Conservation (phyloP, 2,329 filamentous ascomycete genomes). For the Beauveria sp. region DNA sequence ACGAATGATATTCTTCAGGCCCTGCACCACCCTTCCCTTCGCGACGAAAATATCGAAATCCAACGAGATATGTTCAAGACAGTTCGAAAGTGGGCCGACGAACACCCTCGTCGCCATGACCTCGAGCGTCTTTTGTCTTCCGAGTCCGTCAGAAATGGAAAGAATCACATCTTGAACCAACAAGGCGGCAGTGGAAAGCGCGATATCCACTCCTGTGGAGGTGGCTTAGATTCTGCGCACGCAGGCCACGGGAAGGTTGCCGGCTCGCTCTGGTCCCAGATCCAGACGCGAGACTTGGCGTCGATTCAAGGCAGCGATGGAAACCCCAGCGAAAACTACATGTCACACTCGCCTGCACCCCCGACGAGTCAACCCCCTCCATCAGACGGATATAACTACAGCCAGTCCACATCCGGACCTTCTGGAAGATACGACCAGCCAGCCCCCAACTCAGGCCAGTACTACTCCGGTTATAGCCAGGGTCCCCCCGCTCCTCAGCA, state of each 20-base stretch:
- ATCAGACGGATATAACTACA: constrained; percentile 34
- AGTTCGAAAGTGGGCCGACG: constrained; percentile 72
- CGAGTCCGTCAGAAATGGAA: constrained; percentile 72
- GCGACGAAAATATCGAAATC: constrained; percentile 67
- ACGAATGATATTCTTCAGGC: constrained; percentile 71
- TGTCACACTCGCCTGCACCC: constrained; percentile 32
- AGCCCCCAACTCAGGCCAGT: constrained; percentile 24
- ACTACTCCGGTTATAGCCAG: constrained; percentile 26
- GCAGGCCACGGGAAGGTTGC: constrained; percentile 50
- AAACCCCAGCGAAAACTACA: constrained; percentile 27
- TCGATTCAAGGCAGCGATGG: constrained; percentile 45
- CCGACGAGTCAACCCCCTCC: constrained; percentile 22
- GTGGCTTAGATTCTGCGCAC: constrained; percentile 36
- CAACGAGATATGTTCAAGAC: constrained; percentile 85
- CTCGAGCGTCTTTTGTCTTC: constrained; percentile 73
- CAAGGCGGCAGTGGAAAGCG: constrained; percentile 22
- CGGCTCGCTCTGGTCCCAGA: constrained; percentile 54
- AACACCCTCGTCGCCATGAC: constrained; percentile 56
- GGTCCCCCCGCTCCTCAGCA: constrained; percentile 21
- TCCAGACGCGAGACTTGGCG: constrained; percentile 49
- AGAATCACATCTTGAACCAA: constrained; percentile 60
- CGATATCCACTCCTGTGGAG: constrained; percentile 22
- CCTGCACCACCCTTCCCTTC: constrained; percentile 85
- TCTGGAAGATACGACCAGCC: constrained; percentile 23
- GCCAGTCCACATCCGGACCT: constrained; percentile 22